A percentile compares a stretch with the other conserved stretches of the same genome.
These are phyloP conservation scores for Trichomonascus vanleenenianus DNA, from an alignment of 805 yeast species.

Conservation along the genomic window DNA sequence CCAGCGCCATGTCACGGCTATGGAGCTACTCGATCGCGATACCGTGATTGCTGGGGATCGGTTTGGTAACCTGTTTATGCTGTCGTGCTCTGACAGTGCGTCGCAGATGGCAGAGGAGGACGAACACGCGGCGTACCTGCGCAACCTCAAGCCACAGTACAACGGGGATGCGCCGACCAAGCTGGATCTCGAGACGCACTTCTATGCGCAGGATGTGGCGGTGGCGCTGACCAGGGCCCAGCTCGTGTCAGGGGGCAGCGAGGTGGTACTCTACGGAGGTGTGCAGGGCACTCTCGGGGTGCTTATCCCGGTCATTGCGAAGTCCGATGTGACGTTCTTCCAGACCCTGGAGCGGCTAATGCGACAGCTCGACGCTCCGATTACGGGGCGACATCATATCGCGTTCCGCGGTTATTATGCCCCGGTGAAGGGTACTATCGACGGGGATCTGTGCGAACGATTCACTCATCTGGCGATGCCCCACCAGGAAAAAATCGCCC, in stretches of 20 bases:
- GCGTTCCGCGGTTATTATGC: constrained; percentile 70
- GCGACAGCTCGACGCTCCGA: constrained; percentile 22
- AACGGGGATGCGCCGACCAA: constrained; percentile 48
- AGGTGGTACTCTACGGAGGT: constrained; percentile 63
- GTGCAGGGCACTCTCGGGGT: constrained; percentile 77
- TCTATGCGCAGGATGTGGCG: constrained; percentile 62
- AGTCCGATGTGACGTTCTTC: constrained; percentile 55
- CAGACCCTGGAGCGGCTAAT: constrained; percentile 42
- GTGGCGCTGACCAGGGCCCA: constrained; percentile 50
- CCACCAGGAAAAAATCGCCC: constrained; percentile 24
- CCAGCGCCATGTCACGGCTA: constrained; percentile 56
- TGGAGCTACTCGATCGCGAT: constrained; percentile 58
- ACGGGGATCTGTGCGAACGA: constrained; percentile 79
- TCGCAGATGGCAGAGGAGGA: constrained; percentile 47
- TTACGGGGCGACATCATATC: constrained; percentile 61
- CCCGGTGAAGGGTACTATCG: constrained; percentile 71
- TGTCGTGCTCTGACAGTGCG: constrained; percentile 49
- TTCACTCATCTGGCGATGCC: constrained; percentile 29
- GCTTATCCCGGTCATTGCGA: constrained; percentile 56
- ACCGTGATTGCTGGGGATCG: constrained; percentile 82
- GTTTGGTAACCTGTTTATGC: constrained; percentile 70
- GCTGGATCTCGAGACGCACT: constrained; percentile 46
- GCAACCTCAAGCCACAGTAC: constrained; percentile 28
- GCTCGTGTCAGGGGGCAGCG: constrained; percentile 55
- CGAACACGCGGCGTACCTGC: constrained; percentile 34